These are phyloP conservation scores for Rhodotorula sp. DNA, from an alignment of 1,284 basidiomycete species.

Conservation along the genomic window DNA sequence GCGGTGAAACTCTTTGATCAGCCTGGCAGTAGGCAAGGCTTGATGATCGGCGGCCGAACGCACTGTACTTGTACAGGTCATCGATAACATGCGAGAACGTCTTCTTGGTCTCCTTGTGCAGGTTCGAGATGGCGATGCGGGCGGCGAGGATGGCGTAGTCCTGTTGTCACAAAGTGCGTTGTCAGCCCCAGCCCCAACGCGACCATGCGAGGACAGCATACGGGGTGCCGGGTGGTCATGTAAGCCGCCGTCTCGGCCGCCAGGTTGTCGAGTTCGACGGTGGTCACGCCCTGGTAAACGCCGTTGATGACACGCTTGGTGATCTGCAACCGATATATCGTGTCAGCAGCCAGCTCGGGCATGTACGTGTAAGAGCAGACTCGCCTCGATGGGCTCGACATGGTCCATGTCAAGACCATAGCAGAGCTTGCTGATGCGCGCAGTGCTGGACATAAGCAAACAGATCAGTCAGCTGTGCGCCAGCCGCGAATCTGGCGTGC, in stretches of 20 bases:
- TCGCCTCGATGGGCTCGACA: constrained; percentile 87
- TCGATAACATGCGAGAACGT: constrained; percentile 88
- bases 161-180: constrained; percentile 58
- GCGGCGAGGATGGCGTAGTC: constrained; percentile 98
- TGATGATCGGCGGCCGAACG: constrained; percentile 39
- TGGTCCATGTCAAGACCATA: constrained; percentile 94
- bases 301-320: constrained; percentile 94
- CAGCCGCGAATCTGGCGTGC: not conserved
- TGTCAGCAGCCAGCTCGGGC: not conserved
- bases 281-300: constrained; percentile 87
- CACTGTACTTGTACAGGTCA: constrained; percentile 87
- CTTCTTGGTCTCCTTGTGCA: constrained; percentile 99
- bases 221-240: constrained; percentile 69
- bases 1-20: not conserved
- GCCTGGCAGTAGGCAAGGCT: not conserved
- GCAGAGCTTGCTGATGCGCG: constrained; percentile 90
- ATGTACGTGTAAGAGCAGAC: constrained; percentile 46
- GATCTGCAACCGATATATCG: constrained; percentile 57
- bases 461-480: too few species aligned
- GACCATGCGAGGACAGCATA: not conserved
- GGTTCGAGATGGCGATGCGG: constrained; percentile 95
- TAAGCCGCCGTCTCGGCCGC: constrained; percentile 78
- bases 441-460: constrained; percentile 45
- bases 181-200: not conserved
- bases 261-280: constrained; percentile 83